A percentile compares a stretch with the other conserved stretches of the same genome.
Evolutionary conservation across 257 asterid genomes (phyloP).

Genomic region (Solanum pennellii): DNA sequence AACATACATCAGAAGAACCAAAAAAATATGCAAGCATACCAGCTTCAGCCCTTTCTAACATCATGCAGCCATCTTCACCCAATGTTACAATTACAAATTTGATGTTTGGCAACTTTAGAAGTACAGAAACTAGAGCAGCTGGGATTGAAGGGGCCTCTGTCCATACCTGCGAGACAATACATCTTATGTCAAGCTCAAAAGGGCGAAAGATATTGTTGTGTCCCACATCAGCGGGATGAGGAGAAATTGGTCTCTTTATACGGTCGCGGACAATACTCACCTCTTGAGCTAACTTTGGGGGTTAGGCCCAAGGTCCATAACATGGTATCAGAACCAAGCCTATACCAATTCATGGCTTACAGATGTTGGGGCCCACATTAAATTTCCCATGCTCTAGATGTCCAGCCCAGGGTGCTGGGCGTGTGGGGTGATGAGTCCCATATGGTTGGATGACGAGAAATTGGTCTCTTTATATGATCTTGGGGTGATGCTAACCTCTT

Average conservation of each 20-base stretch:
- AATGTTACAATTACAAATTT: slow-evolving; percentile 43
- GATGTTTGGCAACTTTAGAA: slow-evolving; percentile 52
- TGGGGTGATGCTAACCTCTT: neutral
- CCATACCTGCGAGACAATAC: slow-evolving; percentile 29
- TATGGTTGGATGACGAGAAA: neutral
- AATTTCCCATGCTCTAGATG: neutral
- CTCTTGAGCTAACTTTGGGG: neutral
- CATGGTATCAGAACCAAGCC: neutral
- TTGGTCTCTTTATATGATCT: neutral
- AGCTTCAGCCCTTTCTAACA: slow-evolving; percentile 34
- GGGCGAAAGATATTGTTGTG: neutral
- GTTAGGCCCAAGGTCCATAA: neutral
- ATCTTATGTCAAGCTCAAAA: neutral
- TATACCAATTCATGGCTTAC: neutral
- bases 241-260: neutral
- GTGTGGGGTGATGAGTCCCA: neutral
- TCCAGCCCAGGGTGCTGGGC: neutral
- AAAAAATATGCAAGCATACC: slow-evolving; percentile 13
- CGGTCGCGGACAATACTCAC: neutral
- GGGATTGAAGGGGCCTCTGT: slow-evolving; percentile 61
- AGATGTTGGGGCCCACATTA: neutral
- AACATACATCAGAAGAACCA: neutral
- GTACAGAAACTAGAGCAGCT: slow-evolving; percentile 71
- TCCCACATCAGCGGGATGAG: neutral
- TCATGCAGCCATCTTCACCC: slow-evolving; percentile 50